These are phyloP conservation scores for Adansonia grandidieri DNA, from an alignment of 441 rosid species.

Conservation along the genomic window DNA sequence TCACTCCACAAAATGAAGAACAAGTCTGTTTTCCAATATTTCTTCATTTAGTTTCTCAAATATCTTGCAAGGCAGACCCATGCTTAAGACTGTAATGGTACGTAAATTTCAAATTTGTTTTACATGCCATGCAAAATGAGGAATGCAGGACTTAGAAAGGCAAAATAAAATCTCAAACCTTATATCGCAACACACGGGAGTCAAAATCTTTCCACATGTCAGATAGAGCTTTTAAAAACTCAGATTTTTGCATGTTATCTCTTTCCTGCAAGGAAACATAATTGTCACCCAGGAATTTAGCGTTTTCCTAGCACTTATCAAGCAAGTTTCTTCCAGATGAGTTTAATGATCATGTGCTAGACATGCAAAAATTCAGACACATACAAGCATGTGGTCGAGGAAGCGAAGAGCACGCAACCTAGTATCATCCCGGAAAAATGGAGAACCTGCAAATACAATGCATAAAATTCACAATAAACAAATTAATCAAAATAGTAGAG, in stretches of 20 bases:
- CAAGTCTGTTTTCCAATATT: neutral
- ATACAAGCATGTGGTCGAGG: slow-evolving; percentile 98
- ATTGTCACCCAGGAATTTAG: slow-evolving; percentile 20
- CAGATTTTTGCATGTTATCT: slow-evolving; percentile 98
- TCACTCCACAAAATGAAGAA: neutral
- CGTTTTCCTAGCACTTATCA: slow-evolving; percentile 14
- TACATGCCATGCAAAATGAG: slow-evolving; percentile 10
- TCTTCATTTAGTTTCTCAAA: neutral
- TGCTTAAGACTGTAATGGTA: neutral
- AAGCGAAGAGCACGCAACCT: slow-evolving; percentile 98
- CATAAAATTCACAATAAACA: slow-evolving; percentile 26
- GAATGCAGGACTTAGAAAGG: neutral
- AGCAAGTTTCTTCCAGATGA: slow-evolving; percentile 12
- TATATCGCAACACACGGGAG: slow-evolving; percentile 90
- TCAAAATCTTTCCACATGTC: slow-evolving; percentile 99
- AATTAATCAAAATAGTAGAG: slow-evolving; percentile 6
- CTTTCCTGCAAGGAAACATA: slow-evolving; percentile 64
- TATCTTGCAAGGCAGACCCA: neutral
- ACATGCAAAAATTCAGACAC: slow-evolving; percentile 38
- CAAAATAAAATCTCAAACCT: slow-evolving; percentile 58
- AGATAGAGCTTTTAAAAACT: slow-evolving; percentile 92
- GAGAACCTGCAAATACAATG: slow-evolving; percentile 68
- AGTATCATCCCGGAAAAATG: slow-evolving; percentile 89
- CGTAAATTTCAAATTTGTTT: neutral
- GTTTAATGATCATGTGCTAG: slow-evolving; percentile 17